Percentiles rank a stretch among this genome's conserved stretches.
Evolutionary conservation across 2,329 filamentous ascomycete genomes (phyloP).

Genomic region (Penicillium expansum): DNA sequence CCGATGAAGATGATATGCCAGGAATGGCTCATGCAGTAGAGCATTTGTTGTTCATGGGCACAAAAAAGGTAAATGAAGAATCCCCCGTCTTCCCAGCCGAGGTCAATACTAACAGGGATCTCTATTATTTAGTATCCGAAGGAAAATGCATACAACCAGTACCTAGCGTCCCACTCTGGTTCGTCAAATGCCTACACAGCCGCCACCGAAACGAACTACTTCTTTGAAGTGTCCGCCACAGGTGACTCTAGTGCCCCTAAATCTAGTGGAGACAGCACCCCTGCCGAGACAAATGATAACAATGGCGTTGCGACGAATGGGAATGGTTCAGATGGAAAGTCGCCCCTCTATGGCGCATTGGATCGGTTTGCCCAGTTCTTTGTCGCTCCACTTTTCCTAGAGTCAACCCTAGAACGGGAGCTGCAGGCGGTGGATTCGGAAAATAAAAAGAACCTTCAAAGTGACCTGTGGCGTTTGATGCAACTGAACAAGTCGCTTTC

Average conservation of each 20-base stretch:
- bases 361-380: constrained; percentile 96
- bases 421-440: constrained; percentile 88
- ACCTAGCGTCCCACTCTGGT: constrained; percentile 84
- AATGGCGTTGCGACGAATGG: constrained; percentile 23
- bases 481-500: constrained; percentile 87
- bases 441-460: constrained; percentile 96
- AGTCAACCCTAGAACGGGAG: constrained; percentile 81
- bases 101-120: constrained; percentile 4
- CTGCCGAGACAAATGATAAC: constrained; percentile 28
- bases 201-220: constrained; percentile 93
- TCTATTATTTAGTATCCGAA: constrained; percentile 65
- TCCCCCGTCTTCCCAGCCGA: neutral
- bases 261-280: constrained; percentile 27
- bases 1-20: constrained; percentile 84
- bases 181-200: constrained; percentile 94
- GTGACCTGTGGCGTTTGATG: constrained; percentile 80
- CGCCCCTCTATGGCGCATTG: constrained; percentile 75
- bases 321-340: constrained; percentile 31
- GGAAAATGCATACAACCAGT: constrained; percentile 95
- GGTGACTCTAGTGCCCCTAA: constrained; percentile 47
- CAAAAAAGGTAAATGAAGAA: constrained; percentile 67
- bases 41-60: constrained; percentile 97
- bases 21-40: constrained; percentile 96
- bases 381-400: constrained; percentile 79
- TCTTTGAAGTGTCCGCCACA: constrained; percentile 88